Base-by-base conservation (phyloP, 768 basidiomycete genomes). In the Rhodotorula graminis region DNA sequence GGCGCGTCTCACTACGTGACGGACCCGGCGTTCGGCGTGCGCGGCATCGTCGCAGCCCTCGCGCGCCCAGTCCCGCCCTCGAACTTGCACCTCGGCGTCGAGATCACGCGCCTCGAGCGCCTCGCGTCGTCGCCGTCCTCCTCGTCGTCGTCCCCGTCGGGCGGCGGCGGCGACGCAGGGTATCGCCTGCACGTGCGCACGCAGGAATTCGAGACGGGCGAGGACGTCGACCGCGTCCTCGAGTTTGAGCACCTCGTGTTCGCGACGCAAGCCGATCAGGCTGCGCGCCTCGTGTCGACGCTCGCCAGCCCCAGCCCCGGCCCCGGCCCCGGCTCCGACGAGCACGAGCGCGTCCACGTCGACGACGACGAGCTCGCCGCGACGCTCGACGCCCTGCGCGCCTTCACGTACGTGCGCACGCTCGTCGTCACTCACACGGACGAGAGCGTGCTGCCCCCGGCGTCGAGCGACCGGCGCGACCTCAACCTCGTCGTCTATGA, bases 201-300 rank as follows among this genome's bases (percentile, higher is more conserved):
- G 44, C 18, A 12, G 12, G 44, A 46, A 6, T 5, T 14, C 14
- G 6, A 18, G 6, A 18, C 44, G 1, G n/a, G 11, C 2, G 27
- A 29, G 4, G 58, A 37, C 19, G 40, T 59, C 59, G 65, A 64
- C 16, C 19, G 15, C 44, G 25, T 37, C n/a, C 57, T 67, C 58
- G 50, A 64, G 12, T 53, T 90, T 77, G 84, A 86, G 61, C 87
- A 89, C 77, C 81, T 92, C 69, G 81, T 91, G 12, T 83, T 91
- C 61, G 90, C 88, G 11, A 91, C 90, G 0, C 89, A 90, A 79
- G 90, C 90, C 12, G 85, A 85, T 61, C 85, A 86, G 42, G 89
- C 88, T 23, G 80, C 83, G 23, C 83, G 83, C 11, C 80, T 91
- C 10, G 80, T 91, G 23, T 53, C 64, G 16, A 64, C 59, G 31